Evolutionary conservation across 768 basidiomycete genomes (phyloP), one percentile per base, ranked within the genome.

Genomic region (Pleurotus djamor): DNA sequence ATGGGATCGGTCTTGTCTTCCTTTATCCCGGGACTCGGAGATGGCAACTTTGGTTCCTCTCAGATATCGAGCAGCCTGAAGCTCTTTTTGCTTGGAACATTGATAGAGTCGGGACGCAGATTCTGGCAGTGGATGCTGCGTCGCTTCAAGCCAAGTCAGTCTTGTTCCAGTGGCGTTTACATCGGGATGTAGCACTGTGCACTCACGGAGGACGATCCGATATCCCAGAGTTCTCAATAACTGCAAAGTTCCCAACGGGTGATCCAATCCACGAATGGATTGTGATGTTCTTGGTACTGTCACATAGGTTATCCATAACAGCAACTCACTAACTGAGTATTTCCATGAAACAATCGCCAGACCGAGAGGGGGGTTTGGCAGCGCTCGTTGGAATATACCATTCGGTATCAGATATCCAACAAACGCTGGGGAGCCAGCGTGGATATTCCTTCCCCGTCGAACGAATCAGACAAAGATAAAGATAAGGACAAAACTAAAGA

Each of bases 211-310:
- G n/a, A n/a, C n/a, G 4, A 38, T 55, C 35, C 12, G 12, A n/a
- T 34, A 14, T 38, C 8, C 51, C 59, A 82, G 80, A 76, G 57
- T 78, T 75, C 55, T 75, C 71, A 2, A 72, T 81, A 4, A 76
- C 79, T 6, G 81, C 79, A 0, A 71, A 73, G 36, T 81, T 83
- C 60, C 66, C 68, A 12, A 71, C 79, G 60, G 76, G 78, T 5
- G 80, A 82, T 59, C 79, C 77, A 0, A 70, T 77, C 2, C 80
- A 79, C 60, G 81, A 82, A 52, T 83, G 81, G 80, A 71, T 83
- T 9, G 62, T 79, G 0, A 65, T 74, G 8, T 78, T 79, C 52
- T 62, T 83, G 57, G 80, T 80, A 49, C 52, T 72, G 64, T 47
- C 45, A 5, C 45, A n/a, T n/a, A n/a, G n/a, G n/a, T n/a, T n/a